These are phyloP conservation scores for Chlamydomonas urium DNA, from an alignment of 139 green algal genomes.

Conservation along the genomic window DNA sequence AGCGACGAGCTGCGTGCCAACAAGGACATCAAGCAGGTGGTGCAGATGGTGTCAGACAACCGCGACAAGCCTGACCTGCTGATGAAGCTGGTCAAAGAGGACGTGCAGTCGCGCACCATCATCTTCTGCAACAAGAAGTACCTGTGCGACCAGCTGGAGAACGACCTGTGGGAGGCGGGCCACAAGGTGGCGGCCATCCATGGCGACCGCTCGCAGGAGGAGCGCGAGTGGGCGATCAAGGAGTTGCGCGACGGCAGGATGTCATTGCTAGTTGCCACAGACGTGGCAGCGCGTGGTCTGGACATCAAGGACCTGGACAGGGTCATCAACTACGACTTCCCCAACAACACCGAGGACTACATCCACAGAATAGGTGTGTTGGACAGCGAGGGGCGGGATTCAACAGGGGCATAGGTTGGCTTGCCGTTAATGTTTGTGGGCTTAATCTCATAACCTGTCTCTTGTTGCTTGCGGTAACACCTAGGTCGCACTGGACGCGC, in stretches of 20 bases:
- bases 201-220: slow-evolving; percentile 90
- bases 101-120: slow-evolving; percentile 1
- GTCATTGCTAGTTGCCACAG: slow-evolving; percentile 75
- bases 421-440: background rate
- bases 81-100: slow-evolving; percentile 7
- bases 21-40: slow-evolving; percentile 72
- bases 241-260: slow-evolving; percentile 62
- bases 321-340: slow-evolving; percentile 88
- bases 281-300: slow-evolving; percentile 87
- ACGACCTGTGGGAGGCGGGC: slow-evolving; percentile 1
- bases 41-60: slow-evolving; percentile 62
- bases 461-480: slow-evolving; percentile 53
- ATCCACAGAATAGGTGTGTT: slow-evolving; percentile 77
- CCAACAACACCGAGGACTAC: slow-evolving; percentile 77
- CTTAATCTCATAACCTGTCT: background rate
- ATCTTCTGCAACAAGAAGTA: slow-evolving; percentile 22
- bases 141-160: slow-evolving; percentile 13
- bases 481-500: slow-evolving; percentile 77
- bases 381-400: background rate
- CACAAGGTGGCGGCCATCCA: slow-evolving; percentile 69
- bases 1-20: slow-evolving; percentile 49
- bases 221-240: slow-evolving; percentile 62
- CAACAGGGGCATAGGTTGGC: background rate
- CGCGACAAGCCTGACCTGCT: slow-evolving; percentile 7
- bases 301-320: slow-evolving; percentile 79